Evolutionary conservation across 805 yeast genomes (phyloP).

Genomic region (Saturnispora serradocipensis): DNA sequence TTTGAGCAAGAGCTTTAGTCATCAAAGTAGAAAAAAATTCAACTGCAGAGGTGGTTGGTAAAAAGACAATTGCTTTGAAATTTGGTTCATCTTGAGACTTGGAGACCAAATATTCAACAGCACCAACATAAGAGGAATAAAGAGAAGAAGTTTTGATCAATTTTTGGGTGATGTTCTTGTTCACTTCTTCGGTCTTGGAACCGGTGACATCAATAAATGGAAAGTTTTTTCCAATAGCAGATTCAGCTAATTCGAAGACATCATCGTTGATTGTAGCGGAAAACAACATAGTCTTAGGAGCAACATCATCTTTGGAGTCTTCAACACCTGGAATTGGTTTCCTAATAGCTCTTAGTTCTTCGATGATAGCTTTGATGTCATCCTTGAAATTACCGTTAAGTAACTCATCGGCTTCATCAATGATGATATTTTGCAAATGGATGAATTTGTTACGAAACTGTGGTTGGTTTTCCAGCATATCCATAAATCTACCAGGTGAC

Average conservation of each 20-base stretch:
- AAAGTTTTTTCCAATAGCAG: constrained; percentile 43
- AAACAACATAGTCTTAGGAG: constrained; percentile 62
- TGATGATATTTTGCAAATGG: constrained; percentile 52
- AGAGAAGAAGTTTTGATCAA: constrained; percentile 45
- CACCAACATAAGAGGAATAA: constrained; percentile 52
- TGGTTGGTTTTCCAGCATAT: constrained; percentile 41
- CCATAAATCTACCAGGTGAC: constrained; percentile 82
- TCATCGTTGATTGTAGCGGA: constrained; percentile 79
- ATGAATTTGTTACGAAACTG: constrained; percentile 38
- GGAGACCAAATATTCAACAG: constrained; percentile 38
- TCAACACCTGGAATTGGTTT: constrained; percentile 5
- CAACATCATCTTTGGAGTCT: constrained; percentile 17
- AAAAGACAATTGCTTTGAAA: constrained; percentile 75
- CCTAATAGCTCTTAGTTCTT: constrained; percentile 27
- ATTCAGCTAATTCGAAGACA: constrained; percentile 57
- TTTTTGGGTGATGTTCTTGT: constrained; percentile 67
- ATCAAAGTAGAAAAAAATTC: constrained; percentile 45
- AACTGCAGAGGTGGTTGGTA: constrained; percentile 68
- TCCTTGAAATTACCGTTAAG: constrained; percentile 73
- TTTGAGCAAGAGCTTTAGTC: constrained; percentile 14
- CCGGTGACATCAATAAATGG: constrained; percentile 60
- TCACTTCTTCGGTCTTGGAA: constrained; percentile 52
- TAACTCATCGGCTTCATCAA: constrained; percentile 89
- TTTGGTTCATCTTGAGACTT: constrained; percentile 24
- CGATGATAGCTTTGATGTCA: constrained; percentile 51